Base-by-base conservation (phyloP, 139 green algal species). In the Mychonastes homosphaera region DNA sequence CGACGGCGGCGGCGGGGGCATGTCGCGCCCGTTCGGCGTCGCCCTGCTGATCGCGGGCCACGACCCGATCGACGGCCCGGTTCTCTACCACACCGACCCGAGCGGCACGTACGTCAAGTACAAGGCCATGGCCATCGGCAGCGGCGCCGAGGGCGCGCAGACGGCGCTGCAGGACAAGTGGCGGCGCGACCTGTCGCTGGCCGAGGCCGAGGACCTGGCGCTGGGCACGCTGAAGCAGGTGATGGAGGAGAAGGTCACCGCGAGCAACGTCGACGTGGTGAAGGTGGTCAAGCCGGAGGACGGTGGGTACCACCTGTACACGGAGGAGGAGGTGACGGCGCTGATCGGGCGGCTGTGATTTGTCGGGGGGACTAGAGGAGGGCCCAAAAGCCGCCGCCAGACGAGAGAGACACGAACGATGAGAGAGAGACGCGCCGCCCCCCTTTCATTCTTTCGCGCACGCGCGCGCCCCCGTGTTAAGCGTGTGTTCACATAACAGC, bases 181-280 rank as follows among this genome's bases (percentile, higher is more conserved):
- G 15, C 83, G 81, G 58, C 58, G 58, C 26, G 89, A 96, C 62
- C 69, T 98, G 79, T 95, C 70, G 3, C 68, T 99, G 33, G 75
- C 87, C 53, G 92, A 99, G 70, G 93, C 90, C 6, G 90, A 98
- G 77, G 80, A 87, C 58, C 76, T 97, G 62, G 90, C 92, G 19
- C 78, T 98, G 60, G 75, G 69, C 29, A 97, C 88, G 3, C 77
- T 99, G 15, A 98, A 98, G 69, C 79, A 86, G 63, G 93, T 99
- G 41, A 98, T 98, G 91, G 91, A 98, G 72, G 92, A 98, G 74
- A 98, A 98, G 86, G 89, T 95, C 33, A 97, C 87, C 0, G 32
- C 76, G 9, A 95, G 83, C 3, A 99, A 99, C 72, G 92, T 99
- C 50, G 91, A 98, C 69, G 94, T 99, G 33, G 84, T 88, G 0